phyloP scores from a whole-genome alignment of 73 alveolate species.

The Paraurostyla sp. region DNA sequence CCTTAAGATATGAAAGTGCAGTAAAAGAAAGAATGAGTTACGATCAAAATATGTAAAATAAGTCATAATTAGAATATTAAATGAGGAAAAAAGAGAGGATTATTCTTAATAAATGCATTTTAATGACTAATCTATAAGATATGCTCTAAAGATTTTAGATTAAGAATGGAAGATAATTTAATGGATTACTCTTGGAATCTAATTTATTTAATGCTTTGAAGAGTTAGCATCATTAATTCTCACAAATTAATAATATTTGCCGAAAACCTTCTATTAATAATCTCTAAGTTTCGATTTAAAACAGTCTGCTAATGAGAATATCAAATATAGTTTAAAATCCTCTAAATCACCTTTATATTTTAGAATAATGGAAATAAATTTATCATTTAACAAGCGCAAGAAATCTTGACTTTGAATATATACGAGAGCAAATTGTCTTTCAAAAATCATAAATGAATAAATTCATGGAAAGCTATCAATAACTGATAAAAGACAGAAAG shows the following conservation, averaged over 20 bases:
- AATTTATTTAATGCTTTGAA: not conserved
- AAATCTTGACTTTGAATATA: not conserved
- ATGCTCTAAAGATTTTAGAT: not conserved
- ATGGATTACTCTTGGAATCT: not conserved
- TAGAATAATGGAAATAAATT: conserved; percentile 4
- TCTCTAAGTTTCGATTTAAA: not conserved
- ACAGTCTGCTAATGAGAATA: conserved; percentile 19
- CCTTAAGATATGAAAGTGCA: not conserved
- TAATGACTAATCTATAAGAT: not conserved
- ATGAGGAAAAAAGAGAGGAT: conserved; percentile 22
- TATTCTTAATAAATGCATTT: not conserved
- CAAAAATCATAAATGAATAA: not conserved
- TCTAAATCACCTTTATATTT: not conserved
- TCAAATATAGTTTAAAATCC: not conserved
- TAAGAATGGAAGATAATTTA: not conserved
- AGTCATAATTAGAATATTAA: not conserved
- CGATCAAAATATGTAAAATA: conserved; percentile 10
- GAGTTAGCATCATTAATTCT: not conserved
- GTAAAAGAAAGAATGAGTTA: conserved; percentile 4
- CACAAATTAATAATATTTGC: not conserved
- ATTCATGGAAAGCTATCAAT: not conserved
- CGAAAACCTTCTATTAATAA: conserved; percentile 1
- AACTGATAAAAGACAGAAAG: conserved; percentile 19
- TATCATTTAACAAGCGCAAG: not conserved
- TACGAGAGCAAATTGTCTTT: not conserved